phyloP scores from a whole-genome alignment of 164 flowering plant species.

The Stephania yunnanensis region DNA sequence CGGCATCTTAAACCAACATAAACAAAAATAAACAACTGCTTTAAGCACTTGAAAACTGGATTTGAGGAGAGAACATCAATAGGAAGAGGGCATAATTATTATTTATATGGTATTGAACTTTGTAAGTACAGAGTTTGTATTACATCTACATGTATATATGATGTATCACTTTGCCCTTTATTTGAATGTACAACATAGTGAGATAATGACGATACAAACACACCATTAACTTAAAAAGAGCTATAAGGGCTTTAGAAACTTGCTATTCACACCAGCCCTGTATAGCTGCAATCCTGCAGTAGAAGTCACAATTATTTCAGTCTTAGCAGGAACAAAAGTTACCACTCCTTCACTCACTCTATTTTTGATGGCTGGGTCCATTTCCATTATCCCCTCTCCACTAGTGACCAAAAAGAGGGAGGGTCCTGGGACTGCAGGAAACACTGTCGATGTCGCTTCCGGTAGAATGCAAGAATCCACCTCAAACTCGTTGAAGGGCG shows the following conservation, averaged over 20 bases:
- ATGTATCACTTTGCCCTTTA: background rate
- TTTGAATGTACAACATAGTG: background rate
- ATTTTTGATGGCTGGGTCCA: slow-evolving; percentile 16
- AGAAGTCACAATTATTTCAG: slow-evolving; percentile 33
- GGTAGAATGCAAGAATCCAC: slow-evolving; percentile 71
- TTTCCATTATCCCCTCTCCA: slow-evolving; percentile 53
- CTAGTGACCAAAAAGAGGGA: slow-evolving; percentile 51
- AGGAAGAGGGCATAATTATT: background rate
- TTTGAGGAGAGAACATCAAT: background rate
- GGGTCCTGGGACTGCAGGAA: slow-evolving; percentile 66
- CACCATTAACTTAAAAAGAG: background rate
- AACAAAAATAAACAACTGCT: too few species aligned
- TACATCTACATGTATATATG: background rate
- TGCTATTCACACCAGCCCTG: slow-evolving; percentile 71
- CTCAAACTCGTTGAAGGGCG: slow-evolving; percentile 93
- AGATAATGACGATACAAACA: background rate
- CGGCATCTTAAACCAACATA: too few species aligned
- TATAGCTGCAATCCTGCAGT: slow-evolving; percentile 40
- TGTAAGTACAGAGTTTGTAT: background rate
- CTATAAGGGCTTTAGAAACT: slow-evolving; percentile 13
- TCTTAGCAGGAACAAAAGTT: slow-evolving; percentile 61
- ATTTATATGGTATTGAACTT: background rate
- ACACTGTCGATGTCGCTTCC: slow-evolving; percentile 32
- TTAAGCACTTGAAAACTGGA: background rate
- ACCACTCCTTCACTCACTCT: slow-evolving; percentile 51